Evolutionary conservation across 2,329 filamentous ascomycete genomes (phyloP).

Genomic region (Exophiala mesophila): DNA sequence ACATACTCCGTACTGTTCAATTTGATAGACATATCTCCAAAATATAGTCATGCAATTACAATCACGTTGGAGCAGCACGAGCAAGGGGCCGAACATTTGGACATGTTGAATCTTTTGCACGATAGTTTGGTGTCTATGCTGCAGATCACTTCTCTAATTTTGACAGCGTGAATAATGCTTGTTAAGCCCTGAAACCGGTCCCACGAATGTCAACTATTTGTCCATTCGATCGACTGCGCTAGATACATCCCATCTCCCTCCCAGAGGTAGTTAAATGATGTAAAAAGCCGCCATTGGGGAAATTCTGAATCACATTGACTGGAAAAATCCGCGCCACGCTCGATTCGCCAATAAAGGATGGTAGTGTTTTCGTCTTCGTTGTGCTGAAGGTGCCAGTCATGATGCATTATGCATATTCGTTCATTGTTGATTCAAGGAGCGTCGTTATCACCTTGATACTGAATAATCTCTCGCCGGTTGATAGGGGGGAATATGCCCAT

Average conservation of each 20-base stretch:
- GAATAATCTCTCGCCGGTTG: neutral
- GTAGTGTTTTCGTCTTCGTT: constrained; percentile 8
- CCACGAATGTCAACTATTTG: too few species aligned
- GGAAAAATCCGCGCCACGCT: neutral
- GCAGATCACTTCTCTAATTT: too few species aligned
- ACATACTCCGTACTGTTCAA: too few species aligned
- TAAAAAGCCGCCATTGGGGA: constrained; percentile 7
- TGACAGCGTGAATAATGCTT: too few species aligned
- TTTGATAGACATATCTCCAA: too few species aligned
- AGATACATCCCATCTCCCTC: constrained; percentile 7
- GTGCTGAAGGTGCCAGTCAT: constrained; percentile 12
- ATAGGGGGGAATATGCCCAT: too few species aligned
- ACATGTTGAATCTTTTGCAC: too few species aligned
- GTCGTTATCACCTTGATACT: constrained; percentile 4
- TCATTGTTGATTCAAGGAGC: constrained; percentile 1
- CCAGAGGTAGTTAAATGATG: constrained; percentile 1
- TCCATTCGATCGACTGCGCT: constrained; percentile 11
- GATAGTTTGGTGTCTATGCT: too few species aligned
- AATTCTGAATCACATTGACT: neutral
- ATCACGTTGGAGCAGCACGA: too few species aligned
- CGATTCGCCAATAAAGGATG: constrained; percentile 1
- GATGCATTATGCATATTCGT: constrained; percentile 1
- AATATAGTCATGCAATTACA: too few species aligned
- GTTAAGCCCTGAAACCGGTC: too few species aligned
- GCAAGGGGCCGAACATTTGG: too few species aligned